phyloP scores from a whole-genome alignment of 257 asterid genomes.

The Petrea volubilis region DNA sequence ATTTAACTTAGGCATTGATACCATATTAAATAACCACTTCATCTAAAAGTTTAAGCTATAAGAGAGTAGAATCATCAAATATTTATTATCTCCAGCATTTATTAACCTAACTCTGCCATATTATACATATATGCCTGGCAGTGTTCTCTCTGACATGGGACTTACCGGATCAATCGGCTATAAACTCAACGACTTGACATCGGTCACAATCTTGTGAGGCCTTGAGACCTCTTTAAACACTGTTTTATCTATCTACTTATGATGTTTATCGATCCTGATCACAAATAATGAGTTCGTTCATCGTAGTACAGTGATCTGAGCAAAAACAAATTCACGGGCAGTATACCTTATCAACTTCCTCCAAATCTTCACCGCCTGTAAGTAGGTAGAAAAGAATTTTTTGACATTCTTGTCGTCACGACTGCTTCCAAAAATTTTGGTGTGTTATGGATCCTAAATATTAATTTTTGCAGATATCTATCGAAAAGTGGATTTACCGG shows the following conservation, averaged over 20 bases:
- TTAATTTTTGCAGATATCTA: constrained; percentile 38
- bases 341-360: constrained; percentile 69
- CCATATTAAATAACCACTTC: no score
- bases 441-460: not conserved
- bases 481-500: constrained; percentile 45
- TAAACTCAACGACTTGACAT: constrained; percentile 44
- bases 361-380: constrained; percentile 50
- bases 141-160: constrained; percentile 45
- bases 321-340: constrained; percentile 54
- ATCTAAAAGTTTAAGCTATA: no score
- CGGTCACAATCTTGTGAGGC: constrained; percentile 57
- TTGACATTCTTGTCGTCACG: not conserved
- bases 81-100: no score
- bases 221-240: constrained; percentile 23
- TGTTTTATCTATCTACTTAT: not conserved
- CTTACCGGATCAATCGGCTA: constrained; percentile 55
- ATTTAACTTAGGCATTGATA: no score
- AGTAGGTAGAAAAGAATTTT: constrained; percentile 24
- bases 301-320: constrained; percentile 70
- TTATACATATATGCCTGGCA: no score
- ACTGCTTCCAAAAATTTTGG: no score
- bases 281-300: constrained; percentile 33
- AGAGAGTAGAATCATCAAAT: no score
- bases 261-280: constrained; percentile 11
- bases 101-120: no score